Evolutionary conservation across 805 yeast species (phyloP), one percentile per base, ranked within the genome.

Genomic region (Saturnispora dispora): DNA sequence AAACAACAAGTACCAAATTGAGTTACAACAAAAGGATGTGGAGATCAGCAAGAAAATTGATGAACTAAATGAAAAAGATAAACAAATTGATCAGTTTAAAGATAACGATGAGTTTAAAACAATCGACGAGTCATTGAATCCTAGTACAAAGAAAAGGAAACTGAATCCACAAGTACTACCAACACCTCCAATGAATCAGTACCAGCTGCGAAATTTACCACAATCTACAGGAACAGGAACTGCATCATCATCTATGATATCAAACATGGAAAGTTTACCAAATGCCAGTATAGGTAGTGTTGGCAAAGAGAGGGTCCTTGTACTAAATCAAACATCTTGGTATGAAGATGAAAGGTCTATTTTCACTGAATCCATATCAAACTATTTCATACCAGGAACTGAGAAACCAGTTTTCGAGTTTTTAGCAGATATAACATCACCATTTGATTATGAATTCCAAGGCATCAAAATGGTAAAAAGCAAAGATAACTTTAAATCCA

Each of bases 291-390:
- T 25, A 7, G 8, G 28, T 9, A 25, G 28, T 25, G 28, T 9
- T 30, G 33, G 9, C 46, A 49, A 28, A 11, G 42, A 47, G 5
- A 49, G 48, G 35, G 55, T 66, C 0, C 60, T 67, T 3, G 58
- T 66, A 8, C 50, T 65, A 23, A 61, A 61, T 35, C 70, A 66
- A 51, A 60, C 67, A 2, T 55, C 67, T 0, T 52, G 66, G 20
- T 61, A 64, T 44, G 70, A 67, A 37, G 68, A 64, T 52, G 73
- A 72, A 41, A 73, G 73, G 45, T 68, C 68, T 35, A 54, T 66
- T 23, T 71, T 74, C 45, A 64, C 74, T 27, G 75, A 71, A 46
- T 55, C 59, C 7, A 59, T 63, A 41, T 60, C 65, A 35, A 56
- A 59, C 11, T 71, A 70, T 53, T 62, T 62, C 1, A 70, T 73